A percentile compares a stretch with the other conserved stretches of the same genome.
These are phyloP conservation scores for Schizophyllum amplum DNA, from an alignment of 1,284 basidiomycete species.

Conservation along the genomic window DNA sequence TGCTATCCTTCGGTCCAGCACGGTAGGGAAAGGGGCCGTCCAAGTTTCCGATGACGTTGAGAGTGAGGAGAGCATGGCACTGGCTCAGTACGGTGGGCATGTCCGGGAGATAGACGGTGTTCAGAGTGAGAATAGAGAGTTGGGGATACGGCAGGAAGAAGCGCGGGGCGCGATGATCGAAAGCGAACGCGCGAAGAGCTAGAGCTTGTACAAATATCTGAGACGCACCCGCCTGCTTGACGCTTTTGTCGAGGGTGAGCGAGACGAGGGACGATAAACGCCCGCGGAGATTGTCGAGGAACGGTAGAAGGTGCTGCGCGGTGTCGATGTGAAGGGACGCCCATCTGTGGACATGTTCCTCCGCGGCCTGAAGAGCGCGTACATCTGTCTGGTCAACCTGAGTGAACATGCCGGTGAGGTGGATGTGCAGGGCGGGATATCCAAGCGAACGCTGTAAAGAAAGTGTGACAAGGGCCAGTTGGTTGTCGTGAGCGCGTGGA, in stretches of 20 bases:
- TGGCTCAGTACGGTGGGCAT: neutral
- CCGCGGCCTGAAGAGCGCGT: neutral
- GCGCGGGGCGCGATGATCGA: neutral
- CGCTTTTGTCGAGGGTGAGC: neutral
- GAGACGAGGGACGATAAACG: neutral
- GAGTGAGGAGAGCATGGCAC: neutral
- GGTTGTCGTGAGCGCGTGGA: neutral
- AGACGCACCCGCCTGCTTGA: neutral
- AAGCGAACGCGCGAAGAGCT: neutral
- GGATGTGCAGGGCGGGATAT: neutral
- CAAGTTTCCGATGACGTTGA: neutral
- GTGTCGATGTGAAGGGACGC: neutral
- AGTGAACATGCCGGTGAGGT: neutral
- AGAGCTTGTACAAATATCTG: neutral
- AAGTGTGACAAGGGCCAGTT: neutral
- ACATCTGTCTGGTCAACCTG: neutral
- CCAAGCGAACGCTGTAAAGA: neutral
- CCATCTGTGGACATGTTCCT: neutral
- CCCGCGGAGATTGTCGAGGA: neutral
- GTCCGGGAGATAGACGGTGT: neutral
- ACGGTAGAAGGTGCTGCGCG: neutral
- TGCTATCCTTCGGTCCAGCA: neutral
- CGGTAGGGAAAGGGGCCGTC: neutral
- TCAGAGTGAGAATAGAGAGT: neutral
- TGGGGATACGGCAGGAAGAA: neutral